phyloP scores from a whole-genome alignment of 768 basidiomycete genomes.

The Porphyrellus cyaneotinctus region DNA sequence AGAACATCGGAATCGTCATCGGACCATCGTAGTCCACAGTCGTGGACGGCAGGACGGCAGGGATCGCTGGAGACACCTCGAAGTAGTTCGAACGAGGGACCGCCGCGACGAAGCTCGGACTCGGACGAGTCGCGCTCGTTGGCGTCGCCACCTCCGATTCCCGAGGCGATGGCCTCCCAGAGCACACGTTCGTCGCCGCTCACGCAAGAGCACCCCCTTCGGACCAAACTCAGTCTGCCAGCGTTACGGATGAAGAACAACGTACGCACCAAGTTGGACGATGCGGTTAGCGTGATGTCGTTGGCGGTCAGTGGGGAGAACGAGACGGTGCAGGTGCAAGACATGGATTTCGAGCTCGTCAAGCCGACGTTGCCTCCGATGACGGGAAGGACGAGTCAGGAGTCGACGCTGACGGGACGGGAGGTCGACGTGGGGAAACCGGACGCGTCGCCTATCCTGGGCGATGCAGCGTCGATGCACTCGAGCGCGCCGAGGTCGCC shows the following conservation, averaged over 20 bases:
- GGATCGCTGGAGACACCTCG: slow-evolving; percentile 5
- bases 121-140: slow-evolving; percentile 34
- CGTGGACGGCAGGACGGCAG: slow-evolving; percentile 9
- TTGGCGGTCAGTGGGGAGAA: slow-evolving; percentile 30
- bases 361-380: slow-evolving; percentile 51
- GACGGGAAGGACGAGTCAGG: slow-evolving; percentile 48
- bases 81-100: slow-evolving; percentile 20
- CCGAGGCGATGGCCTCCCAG: slow-evolving; percentile 38
- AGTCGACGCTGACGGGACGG: slow-evolving; percentile 40
- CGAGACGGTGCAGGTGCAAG: slow-evolving; percentile 69
- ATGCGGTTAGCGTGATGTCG: slow-evolving; percentile 26
- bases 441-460: slow-evolving; percentile 22
- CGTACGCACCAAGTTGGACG: slow-evolving; percentile 29
- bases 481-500: slow-evolving; percentile 31
- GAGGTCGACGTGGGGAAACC: slow-evolving; percentile 17
- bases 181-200: slow-evolving; percentile 24
- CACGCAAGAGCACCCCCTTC: slow-evolving; percentile 36
- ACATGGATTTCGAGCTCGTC: slow-evolving; percentile 80
- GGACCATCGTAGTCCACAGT: slow-evolving; percentile 9
- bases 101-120: slow-evolving; percentile 21
- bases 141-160: slow-evolving; percentile 40
- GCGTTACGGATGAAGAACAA: slow-evolving; percentile 48
- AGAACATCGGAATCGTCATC: slow-evolving; percentile 13
- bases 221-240: slow-evolving; percentile 65
- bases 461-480: slow-evolving; percentile 42